These are phyloP conservation scores for Rhodotorula sp. DNA, from an alignment of 1,284 basidiomycete species.

Conservation along the genomic window DNA sequence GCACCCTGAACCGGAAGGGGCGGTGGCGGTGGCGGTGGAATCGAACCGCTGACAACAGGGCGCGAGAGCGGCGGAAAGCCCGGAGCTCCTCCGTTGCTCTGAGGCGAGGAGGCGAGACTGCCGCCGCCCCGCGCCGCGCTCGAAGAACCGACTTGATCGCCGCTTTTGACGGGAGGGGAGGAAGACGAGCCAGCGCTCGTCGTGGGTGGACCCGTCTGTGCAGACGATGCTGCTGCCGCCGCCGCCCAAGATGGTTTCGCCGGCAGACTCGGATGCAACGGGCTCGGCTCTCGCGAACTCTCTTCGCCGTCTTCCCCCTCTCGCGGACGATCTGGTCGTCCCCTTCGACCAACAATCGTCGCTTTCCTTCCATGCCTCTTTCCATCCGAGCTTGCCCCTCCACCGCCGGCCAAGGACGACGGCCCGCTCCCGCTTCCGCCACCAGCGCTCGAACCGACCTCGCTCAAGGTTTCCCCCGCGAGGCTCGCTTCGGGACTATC, in stretches of 20 bases:
- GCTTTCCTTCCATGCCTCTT: constrained; percentile 16
- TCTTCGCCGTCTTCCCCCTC: neutral
- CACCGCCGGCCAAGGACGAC: neutral
- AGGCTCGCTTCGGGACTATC: constrained; percentile 10
- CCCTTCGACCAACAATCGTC: constrained; percentile 7
- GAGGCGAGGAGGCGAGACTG: no score
- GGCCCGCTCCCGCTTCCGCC: constrained; percentile 1
- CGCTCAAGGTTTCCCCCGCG: neutral
- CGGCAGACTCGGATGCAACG: constrained; percentile 35
- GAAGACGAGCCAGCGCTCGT: neutral
- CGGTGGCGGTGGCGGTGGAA: no score
- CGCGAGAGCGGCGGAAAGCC: no score
- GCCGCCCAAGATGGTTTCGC: constrained; percentile 30
- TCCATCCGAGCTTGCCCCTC: neutral
- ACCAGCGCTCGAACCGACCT: constrained; percentile 5
- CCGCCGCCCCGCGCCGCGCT: no score
- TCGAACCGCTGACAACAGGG: no score
- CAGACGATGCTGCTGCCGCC: neutral
- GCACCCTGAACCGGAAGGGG: neutral
- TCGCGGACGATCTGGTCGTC: neutral
- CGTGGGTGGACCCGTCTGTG: neutral
- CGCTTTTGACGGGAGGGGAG: neutral
- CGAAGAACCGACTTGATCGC: no score
- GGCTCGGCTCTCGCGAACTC: constrained; percentile 1
- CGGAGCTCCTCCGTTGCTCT: no score